phyloP scores from a whole-genome alignment of 306 rosid genomes.

The Begonia peltatifolia region DNA sequence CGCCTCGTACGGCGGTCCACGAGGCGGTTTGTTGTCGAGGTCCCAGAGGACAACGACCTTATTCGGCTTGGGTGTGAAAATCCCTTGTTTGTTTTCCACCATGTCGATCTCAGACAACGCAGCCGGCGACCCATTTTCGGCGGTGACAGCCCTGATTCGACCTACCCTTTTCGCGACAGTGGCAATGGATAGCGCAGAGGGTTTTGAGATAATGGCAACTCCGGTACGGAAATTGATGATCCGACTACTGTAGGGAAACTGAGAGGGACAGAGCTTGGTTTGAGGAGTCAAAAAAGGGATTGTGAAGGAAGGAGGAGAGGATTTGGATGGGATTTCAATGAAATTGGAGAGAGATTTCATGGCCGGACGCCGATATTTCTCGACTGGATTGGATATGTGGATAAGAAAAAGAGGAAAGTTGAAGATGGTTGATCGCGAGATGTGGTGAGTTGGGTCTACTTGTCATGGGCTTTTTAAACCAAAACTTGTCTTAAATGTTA shows the following conservation, averaged over 20 bases:
- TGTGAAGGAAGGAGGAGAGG: background rate
- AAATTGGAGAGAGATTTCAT: background rate
- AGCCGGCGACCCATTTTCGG: slow-evolving; percentile 8
- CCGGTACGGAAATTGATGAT: slow-evolving; percentile 8
- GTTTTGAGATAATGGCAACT: slow-evolving; percentile 5
- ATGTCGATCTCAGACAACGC: slow-evolving; percentile 51
- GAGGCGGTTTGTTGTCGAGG: slow-evolving; percentile 89
- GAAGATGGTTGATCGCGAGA: too few relatives aligned
- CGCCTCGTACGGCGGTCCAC: slow-evolving; percentile 73
- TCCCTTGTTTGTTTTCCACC: slow-evolving; percentile 53
- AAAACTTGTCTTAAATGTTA: too few relatives aligned
- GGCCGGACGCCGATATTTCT: background rate
- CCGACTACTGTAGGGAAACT: slow-evolving; percentile 1
- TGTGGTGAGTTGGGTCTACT: too few relatives aligned
- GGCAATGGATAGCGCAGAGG: slow-evolving; percentile 1
- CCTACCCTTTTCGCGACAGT: slow-evolving; percentile 3
- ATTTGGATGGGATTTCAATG: background rate
- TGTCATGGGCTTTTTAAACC: too few relatives aligned
- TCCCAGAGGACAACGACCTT: slow-evolving; percentile 82
- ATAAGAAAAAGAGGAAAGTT: too few relatives aligned
- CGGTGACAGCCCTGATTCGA: slow-evolving; percentile 14
- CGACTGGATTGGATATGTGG: too few relatives aligned
- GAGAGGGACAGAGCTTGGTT: slow-evolving; percentile 1
- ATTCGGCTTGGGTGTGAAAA: slow-evolving; percentile 37
- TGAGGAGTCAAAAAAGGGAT: background rate